Percentiles rank a stretch among this genome's conserved stretches.
Conservation (phyloP, 208 protist species). For the Leptomonas seymouri region DNA sequence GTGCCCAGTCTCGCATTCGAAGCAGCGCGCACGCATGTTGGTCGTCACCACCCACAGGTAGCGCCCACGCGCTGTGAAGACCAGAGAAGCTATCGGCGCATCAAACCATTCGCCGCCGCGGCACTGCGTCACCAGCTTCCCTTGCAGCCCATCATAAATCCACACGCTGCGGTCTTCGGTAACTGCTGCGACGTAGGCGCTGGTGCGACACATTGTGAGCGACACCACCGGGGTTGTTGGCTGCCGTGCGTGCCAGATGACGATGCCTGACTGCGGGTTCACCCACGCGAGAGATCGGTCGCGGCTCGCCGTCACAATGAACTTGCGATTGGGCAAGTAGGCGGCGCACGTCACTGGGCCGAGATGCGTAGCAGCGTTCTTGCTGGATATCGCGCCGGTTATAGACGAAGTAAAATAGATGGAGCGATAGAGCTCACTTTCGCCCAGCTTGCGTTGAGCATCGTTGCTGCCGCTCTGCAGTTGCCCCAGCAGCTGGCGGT, state of each 20-base stretch:
- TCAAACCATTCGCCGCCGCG: constrained; percentile 54
- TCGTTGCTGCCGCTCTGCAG: background rate
- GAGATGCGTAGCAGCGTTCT: constrained; percentile 42
- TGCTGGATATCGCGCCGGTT: background rate
- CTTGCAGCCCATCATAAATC: constrained; percentile 69
- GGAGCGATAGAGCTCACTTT: background rate
- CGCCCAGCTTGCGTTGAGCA: background rate
- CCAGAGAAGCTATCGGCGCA: constrained; percentile 50
- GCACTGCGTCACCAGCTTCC: constrained; percentile 60
- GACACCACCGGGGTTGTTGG: constrained; percentile 32
- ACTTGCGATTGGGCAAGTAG: constrained; percentile 49
- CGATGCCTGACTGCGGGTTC: constrained; percentile 35
- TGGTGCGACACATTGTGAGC: constrained; percentile 43
- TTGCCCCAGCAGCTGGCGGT: constrained; percentile 19
- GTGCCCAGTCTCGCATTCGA: constrained; percentile 64
- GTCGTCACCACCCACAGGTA: constrained; percentile 71
- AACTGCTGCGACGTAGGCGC: constrained; percentile 67
- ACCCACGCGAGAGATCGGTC: constrained; percentile 68
- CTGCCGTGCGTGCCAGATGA: constrained; percentile 45
- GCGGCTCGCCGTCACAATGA: constrained; percentile 51
- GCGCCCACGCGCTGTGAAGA: constrained; percentile 74
- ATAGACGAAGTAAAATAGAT: constrained; percentile 17
- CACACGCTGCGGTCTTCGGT: constrained; percentile 68
- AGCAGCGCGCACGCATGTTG: constrained; percentile 65
- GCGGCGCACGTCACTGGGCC: constrained; percentile 41